Evolutionary conservation across 1,284 basidiomycete species (phyloP).

Genomic region (Pseudozyma sp.): DNA sequence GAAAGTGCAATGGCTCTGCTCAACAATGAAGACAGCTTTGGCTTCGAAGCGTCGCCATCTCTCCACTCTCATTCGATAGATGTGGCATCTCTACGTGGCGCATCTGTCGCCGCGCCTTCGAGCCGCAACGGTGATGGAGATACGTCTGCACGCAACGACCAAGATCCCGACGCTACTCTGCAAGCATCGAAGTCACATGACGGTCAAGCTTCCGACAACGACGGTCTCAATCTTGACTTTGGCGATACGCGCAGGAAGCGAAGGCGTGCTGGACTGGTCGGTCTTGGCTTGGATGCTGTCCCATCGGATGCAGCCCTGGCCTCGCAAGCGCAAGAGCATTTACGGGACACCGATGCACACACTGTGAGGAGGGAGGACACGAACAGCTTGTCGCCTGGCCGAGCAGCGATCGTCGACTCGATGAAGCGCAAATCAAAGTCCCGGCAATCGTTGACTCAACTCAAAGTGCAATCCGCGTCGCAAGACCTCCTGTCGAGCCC

Average conservation of each 20-base stretch:
- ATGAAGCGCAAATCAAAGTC: slow-evolving; percentile 10
- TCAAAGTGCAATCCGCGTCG: slow-evolving; percentile 11
- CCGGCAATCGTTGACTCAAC: slow-evolving; percentile 9
- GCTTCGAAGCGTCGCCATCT: slow-evolving; percentile 16
- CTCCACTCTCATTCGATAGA: slow-evolving; percentile 10
- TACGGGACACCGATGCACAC: neutral
- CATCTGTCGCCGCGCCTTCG: neutral
- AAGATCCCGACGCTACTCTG: slow-evolving; percentile 1
- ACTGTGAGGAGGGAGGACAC: neutral
- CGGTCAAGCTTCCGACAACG: slow-evolving; percentile 11
- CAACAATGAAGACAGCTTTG: slow-evolving; percentile 45
- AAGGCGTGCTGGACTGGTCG: slow-evolving; percentile 31
- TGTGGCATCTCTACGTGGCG: slow-evolving; percentile 1
- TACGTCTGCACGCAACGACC: neutral
- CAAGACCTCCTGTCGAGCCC: slow-evolving; percentile 34
- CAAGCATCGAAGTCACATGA: slow-evolving; percentile 1
- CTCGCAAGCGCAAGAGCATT: neutral
- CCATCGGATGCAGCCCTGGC: slow-evolving; percentile 1
- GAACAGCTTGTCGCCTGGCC: neutral
- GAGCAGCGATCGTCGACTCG: neutral
- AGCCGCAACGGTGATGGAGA: neutral
- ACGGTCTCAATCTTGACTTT: slow-evolving; percentile 24
- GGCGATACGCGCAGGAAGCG: slow-evolving; percentile 15
- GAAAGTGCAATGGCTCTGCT: slow-evolving; percentile 42
- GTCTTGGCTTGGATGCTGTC: slow-evolving; percentile 26